Percentiles rank a stretch among this genome's conserved stretches.
Evolutionary conservation across 768 basidiomycete species (phyloP).

Genomic region (Boletus edulis): DNA sequence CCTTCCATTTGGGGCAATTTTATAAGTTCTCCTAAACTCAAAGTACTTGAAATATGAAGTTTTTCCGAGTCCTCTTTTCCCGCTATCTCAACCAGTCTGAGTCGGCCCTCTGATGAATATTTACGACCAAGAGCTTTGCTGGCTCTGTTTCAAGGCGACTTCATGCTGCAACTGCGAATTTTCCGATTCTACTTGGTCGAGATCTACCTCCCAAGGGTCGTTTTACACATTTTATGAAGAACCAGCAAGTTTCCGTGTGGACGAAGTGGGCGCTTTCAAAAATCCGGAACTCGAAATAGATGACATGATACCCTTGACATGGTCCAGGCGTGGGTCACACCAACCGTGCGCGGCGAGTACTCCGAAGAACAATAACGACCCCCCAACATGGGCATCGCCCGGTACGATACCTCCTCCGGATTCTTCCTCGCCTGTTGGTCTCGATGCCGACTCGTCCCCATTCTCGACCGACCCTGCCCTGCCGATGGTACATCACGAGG

Average conservation of each 20-base stretch:
- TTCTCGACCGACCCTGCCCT: neutral
- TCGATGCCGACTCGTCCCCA: neutral
- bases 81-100: neutral
- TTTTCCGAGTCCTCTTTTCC: neutral
- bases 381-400: conserved; percentile 4
- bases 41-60: neutral
- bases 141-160: neutral
- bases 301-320: neutral
- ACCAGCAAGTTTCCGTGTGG: neutral
- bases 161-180: conserved; percentile 7
- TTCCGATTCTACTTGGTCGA: conserved; percentile 8
- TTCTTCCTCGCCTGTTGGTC: conserved; percentile 19
- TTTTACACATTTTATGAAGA: neutral
- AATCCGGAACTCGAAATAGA: neutral
- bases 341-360: neutral
- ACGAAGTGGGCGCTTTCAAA: neutral
- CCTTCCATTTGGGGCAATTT: conserved; percentile 7
- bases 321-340: neutral
- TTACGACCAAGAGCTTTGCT: conserved; percentile 3
- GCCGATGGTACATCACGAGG: neutral
- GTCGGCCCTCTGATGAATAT: conserved; percentile 4
- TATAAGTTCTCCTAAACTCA: neutral
- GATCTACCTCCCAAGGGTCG: neutral
- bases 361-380: conserved; percentile 4
- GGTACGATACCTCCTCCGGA: conserved; percentile 13